Evolutionary conservation across 1,284 basidiomycete genomes (phyloP).

Genomic region (Wolfiporia cocos): DNA sequence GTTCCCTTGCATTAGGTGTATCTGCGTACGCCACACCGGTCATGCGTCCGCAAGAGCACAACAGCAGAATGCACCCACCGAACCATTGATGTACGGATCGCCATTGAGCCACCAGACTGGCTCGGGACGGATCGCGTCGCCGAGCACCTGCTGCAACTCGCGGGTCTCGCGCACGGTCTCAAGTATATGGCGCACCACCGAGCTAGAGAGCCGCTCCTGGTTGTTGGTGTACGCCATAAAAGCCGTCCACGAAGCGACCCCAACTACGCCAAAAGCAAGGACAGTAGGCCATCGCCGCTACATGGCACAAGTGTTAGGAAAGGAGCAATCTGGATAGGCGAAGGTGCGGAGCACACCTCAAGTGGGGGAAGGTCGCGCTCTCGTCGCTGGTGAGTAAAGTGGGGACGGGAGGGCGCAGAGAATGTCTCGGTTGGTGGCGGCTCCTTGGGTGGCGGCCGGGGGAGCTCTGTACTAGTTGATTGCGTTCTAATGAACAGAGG

Average conservation of each 20-base stretch:
- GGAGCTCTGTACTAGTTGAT: slow-evolving; percentile 13
- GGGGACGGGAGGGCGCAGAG: slow-evolving; percentile 27
- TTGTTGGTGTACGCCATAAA: slow-evolving; percentile 70
- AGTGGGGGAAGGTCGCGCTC: slow-evolving; percentile 38
- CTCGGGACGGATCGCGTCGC: slow-evolving; percentile 64
- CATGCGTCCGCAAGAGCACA: background rate
- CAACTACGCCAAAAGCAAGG: slow-evolving; percentile 43
- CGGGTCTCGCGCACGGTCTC: slow-evolving; percentile 47
- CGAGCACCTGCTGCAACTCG: slow-evolving; percentile 46
- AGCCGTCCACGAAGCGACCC: slow-evolving; percentile 56
- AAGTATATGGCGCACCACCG: slow-evolving; percentile 62
- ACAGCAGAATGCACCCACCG: slow-evolving; percentile 42
- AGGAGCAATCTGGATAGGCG: background rate
- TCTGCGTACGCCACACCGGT: slow-evolving; percentile 31
- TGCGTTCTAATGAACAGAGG: slow-evolving; percentile 1
- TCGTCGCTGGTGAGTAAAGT: slow-evolving; percentile 27
- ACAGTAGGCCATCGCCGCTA: slow-evolving; percentile 56
- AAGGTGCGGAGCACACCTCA: slow-evolving; percentile 25
- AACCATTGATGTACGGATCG: slow-evolving; percentile 64
- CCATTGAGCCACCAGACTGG: slow-evolving; percentile 76
- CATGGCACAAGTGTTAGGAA: background rate
- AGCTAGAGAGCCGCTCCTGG: slow-evolving; percentile 72
- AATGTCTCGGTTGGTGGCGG: slow-evolving; percentile 28
- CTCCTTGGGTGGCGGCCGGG: slow-evolving; percentile 17
- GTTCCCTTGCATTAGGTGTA: slow-evolving; percentile 68